Conservation (phyloP, 164 flowering plant genomes). For the Cinnamomum micranthum region DNA sequence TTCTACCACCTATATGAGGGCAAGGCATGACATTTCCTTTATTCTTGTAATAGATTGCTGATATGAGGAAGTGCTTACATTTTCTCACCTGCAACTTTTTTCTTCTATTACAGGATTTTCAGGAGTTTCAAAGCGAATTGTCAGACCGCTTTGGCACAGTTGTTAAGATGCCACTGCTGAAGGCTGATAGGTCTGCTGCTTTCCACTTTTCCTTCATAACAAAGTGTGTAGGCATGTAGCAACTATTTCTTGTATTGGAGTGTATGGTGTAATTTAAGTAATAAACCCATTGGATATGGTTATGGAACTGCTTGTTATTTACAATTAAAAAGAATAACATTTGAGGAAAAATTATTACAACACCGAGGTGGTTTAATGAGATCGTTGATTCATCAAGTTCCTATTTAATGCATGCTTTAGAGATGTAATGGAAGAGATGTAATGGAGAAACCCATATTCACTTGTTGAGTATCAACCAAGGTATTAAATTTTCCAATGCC, state of each 20-base stretch:
- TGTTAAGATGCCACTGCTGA: constrained; percentile 88
- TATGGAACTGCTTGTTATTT: neutral
- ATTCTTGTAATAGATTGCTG: neutral
- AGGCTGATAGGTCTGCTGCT: constrained; percentile 60
- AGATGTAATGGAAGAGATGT: no score
- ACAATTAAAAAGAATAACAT: neutral
- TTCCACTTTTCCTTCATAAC: neutral
- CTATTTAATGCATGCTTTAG: no score
- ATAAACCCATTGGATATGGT: no score
- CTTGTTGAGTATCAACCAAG: no score
- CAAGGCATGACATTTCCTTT: constrained; percentile 43
- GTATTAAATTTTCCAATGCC: no score
- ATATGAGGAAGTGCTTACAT: neutral
- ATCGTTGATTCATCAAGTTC: no score
- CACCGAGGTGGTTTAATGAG: no score
- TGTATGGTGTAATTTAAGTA: no score
- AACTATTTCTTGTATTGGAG: no score
- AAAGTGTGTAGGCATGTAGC: neutral
- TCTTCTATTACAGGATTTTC: constrained; percentile 49
- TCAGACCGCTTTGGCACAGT: constrained; percentile 80
- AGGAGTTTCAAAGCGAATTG: constrained; percentile 76
- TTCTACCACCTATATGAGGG: constrained; percentile 96
- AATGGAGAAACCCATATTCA: no score
- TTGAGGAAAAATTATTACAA: no score
- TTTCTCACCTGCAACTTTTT: neutral